These are phyloP conservation scores for Bonia amplexicaulis DNA, from an alignment of 176 grass and related monocot genomes.

Conservation along the genomic window DNA sequence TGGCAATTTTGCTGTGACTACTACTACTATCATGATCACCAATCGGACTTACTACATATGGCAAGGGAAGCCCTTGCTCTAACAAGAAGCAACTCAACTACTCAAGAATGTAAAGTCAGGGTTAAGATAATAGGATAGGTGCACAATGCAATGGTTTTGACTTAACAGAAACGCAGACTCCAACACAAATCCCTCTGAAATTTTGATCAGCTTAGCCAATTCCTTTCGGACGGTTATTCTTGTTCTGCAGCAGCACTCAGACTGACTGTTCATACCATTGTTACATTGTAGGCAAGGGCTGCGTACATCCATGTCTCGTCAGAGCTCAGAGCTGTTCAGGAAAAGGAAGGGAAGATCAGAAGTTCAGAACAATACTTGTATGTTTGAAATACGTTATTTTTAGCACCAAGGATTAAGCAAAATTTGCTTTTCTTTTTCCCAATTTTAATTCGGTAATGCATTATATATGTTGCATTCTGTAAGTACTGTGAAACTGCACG, in stretches of 20 bases:
- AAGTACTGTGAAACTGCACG: background rate
- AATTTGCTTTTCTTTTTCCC: accelerated
- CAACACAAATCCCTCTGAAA: background rate
- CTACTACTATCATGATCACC: too few species aligned
- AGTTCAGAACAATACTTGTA: background rate
- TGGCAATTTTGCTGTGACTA: too few species aligned
- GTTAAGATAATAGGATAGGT: conserved; percentile 17
- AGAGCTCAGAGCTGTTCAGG: conserved; percentile 34
- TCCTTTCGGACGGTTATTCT: background rate
- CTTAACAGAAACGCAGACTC: background rate
- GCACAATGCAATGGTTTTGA: background rate
- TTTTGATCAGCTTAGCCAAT: background rate
- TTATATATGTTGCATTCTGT: background rate
- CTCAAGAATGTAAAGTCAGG: conserved; percentile 10
- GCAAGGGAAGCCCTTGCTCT: background rate
- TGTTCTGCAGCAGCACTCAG: background rate
- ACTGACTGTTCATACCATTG: background rate
- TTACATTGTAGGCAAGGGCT: conserved; percentile 39
- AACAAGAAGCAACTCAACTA: background rate
- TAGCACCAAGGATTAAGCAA: background rate
- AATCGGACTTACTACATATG: background rate
- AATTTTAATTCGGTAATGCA: background rate
- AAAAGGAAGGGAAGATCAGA: background rate
- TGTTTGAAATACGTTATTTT: background rate
- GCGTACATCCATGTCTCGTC: conserved; percentile 48